Conservation (phyloP, 2,329 filamentous ascomycete species). For the Pseudogymnoascus sp. region DNA sequence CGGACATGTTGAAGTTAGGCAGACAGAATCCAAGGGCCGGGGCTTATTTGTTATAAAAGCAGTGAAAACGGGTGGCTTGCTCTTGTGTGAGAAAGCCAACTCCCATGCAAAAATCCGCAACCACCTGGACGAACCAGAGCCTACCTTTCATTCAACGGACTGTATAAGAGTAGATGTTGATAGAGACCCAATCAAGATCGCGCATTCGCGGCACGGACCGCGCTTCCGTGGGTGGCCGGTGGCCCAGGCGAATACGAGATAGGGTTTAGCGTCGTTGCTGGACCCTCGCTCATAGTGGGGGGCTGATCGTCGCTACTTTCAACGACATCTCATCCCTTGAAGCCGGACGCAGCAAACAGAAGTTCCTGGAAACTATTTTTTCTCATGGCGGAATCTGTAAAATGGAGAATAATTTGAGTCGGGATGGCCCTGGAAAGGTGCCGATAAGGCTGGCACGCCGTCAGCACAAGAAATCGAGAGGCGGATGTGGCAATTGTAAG, state of each 20-base stretch:
- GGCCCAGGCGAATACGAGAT: background rate
- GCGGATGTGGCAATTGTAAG: conserved; percentile 51
- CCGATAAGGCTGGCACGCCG: conserved; percentile 14
- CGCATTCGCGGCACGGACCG: background rate
- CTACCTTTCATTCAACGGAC: too few relatives aligned
- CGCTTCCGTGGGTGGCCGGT: background rate
- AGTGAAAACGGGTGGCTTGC: conserved; percentile 43
- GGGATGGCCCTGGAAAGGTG: background rate
- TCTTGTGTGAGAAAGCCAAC: conserved; percentile 49
- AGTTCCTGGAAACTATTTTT: background rate
- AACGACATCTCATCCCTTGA: background rate
- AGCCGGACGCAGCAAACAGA: background rate
- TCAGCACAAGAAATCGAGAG: conserved; percentile 46
- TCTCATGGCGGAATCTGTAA: background rate
- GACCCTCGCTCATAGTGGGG: background rate
- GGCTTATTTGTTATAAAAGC: conserved; percentile 44
- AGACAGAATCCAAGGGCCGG: conserved; percentile 35
- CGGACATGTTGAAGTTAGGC: conserved; percentile 35
- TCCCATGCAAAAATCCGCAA: too few relatives aligned
- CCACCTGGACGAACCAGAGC: too few relatives aligned
- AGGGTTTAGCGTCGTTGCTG: background rate
- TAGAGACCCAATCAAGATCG: background rate
- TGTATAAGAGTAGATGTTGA: too few relatives aligned
- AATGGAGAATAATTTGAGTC: background rate
- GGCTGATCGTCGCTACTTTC: background rate